Evolutionary conservation across 495 filamentous ascomycete genomes (phyloP), one percentile per base, ranked within the genome.

Genomic region (Entonaema liquescens): DNA sequence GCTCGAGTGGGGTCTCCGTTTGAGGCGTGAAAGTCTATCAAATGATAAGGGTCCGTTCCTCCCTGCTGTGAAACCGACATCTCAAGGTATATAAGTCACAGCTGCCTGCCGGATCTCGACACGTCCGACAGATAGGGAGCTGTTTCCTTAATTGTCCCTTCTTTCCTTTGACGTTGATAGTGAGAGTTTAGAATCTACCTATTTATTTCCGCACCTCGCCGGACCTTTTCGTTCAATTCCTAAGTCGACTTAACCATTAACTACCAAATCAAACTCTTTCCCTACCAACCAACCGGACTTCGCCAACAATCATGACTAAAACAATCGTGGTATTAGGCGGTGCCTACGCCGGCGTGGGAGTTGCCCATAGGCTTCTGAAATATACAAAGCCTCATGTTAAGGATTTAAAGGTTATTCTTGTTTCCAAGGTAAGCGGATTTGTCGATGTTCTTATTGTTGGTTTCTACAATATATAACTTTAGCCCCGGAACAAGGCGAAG

Each of bases 271-370:
- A 54, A 25, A 40, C 19, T 31, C 33, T 52, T 56, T 56, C 29
- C 13, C 52, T 9, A 61, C 21, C 2, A 61, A 60, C 25, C 6
- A 62, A 67, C 67, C 59, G 56, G 66, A 65, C 59, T 71, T 66
- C 65, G 29, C 66, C 63, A 62, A 62, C 55, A n/a, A 73, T 59
- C 31, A 82, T 80, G 80, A 59, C 73, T 33, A 73, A 80, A 65
- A 83, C 82, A 9, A 77, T 89, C 33, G 77, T 89, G 23, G 79
- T 89, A 56, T 76, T 89, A 6, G 87, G 87, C 11, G 87, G 83
- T 70, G 81, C 84, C 66, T 84, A 80, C 65, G 79, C 80, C 31
- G 87, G 85, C 64, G 75, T 89, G 21, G 78, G 82, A 25, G 65
- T 83, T 15, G 81, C 85, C 66, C 88, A 89, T 73, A 80, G 81